phyloP scores from a whole-genome alignment of 192 early-diverging fungal species.

The Coemansia guatemalensis region DNA sequence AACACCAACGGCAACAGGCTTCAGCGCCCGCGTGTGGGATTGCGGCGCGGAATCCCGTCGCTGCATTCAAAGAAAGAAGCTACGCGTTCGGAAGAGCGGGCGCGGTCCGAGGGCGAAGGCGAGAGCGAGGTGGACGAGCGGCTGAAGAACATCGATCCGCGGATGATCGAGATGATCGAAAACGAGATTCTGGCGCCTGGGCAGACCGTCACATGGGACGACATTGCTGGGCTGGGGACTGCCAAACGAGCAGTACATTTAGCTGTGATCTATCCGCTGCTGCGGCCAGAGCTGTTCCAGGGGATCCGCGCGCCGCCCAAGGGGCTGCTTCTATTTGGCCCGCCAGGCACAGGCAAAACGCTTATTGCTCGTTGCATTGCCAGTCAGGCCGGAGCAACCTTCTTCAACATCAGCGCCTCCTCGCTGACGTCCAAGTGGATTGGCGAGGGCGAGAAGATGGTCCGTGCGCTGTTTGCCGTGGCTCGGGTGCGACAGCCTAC shows the following conservation, averaged over 20 bases:
- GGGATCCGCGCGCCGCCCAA: conserved; percentile 81
- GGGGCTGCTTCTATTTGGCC: conserved; percentile 85
- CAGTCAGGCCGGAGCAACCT: conserved; percentile 80
- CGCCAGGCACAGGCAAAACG: conserved; percentile 84
- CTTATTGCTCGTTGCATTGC: conserved; percentile 90
- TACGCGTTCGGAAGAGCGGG: conserved; percentile 1
- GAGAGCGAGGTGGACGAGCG: conserved; percentile 63
- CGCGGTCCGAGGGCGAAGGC: conserved; percentile 3
- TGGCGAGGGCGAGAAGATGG: conserved; percentile 95
- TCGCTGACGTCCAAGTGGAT: conserved; percentile 95
- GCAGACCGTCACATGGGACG: conserved; percentile 71
- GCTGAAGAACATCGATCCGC: conserved; percentile 80
- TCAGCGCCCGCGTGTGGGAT: conserved; percentile 16
- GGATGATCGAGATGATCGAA: conserved; percentile 84
- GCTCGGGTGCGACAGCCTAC: conserved; percentile 83
- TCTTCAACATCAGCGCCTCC: conserved; percentile 89
- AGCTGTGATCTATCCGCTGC: conserved; percentile 81
- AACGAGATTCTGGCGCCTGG: conserved; percentile 80
- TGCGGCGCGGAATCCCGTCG: conserved; percentile 11
- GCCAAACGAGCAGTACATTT: conserved; percentile 81
- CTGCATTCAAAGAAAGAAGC: conserved; percentile 24
- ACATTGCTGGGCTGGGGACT: conserved; percentile 81
- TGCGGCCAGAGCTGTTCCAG: conserved; percentile 80
- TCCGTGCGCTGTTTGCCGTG: conserved; percentile 86
- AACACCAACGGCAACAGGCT: neutral